A percentile compares a stretch with the other conserved stretches of the same genome.
Evolutionary conservation across 129 eudicot genomes (phyloP).

Genomic region (Logfia minima): DNA sequence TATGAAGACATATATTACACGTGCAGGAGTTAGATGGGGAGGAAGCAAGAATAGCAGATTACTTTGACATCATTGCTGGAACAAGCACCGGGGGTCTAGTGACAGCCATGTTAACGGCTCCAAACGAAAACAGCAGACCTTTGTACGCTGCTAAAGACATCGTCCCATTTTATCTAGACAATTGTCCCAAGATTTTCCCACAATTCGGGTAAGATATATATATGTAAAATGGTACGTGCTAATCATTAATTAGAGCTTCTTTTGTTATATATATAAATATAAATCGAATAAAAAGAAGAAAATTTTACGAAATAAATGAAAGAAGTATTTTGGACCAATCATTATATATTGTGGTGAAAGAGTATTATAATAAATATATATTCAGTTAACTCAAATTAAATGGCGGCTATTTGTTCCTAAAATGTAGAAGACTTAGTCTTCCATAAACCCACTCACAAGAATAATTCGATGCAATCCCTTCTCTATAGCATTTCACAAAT

Average conservation of each 20-base stretch:
- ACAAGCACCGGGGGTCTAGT: constrained; percentile 62
- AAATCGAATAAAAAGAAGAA: too few species aligned
- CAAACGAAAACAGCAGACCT: constrained; percentile 42
- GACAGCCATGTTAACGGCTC: constrained; percentile 52
- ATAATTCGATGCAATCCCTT: too few species aligned
- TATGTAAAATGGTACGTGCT: background rate
- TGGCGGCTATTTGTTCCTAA: too few species aligned
- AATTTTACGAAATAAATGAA: too few species aligned
- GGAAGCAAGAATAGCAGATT: constrained; percentile 51
- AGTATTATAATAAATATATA: too few species aligned
- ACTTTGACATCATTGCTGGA: constrained; percentile 57
- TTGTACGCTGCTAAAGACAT: constrained; percentile 49
- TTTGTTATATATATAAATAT: too few species aligned
- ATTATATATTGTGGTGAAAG: too few species aligned
- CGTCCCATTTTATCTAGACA: constrained; percentile 38
- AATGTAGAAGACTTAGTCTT: too few species aligned
- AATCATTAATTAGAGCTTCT: background rate
- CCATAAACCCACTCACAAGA: too few species aligned
- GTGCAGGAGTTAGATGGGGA: constrained; percentile 53
- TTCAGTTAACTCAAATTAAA: too few species aligned
- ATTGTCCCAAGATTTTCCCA: constrained; percentile 50
- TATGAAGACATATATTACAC: background rate
- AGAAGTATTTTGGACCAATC: too few species aligned
- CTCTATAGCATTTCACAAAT: too few species aligned
- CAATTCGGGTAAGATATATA: constrained; percentile 25